A percentile compares a stretch with the other conserved stretches of the same genome.
These are phyloP conservation scores for Neohortaea acidophila DNA, from an alignment of 495 filamentous ascomycete genomes.

Conservation along the genomic window DNA sequence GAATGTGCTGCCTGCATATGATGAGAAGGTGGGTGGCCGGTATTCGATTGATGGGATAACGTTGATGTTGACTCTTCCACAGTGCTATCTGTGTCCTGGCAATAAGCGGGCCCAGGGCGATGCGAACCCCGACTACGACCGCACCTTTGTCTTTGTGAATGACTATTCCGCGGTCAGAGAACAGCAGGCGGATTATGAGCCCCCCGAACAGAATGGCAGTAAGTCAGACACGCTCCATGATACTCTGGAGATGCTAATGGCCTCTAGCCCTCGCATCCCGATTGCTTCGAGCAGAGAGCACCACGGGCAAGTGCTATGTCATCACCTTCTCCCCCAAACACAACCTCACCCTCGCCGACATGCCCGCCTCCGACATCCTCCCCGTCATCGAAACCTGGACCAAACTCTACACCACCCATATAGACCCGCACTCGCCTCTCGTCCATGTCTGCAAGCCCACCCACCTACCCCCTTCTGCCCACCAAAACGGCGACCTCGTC, in stretches of 20 bases:
- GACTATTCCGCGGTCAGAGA: constrained; percentile 97
- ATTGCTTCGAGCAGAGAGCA: constrained; percentile 68
- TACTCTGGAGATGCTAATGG: not conserved
- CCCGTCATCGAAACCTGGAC: constrained; percentile 78
- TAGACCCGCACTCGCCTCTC: constrained; percentile 57
- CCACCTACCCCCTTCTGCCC: constrained; percentile 31
- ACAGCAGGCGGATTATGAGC: constrained; percentile 57
- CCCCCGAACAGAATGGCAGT: constrained; percentile 38
- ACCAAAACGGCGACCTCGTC: constrained; percentile 31
- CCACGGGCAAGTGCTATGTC: constrained; percentile 95
- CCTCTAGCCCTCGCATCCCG: constrained; percentile 50
- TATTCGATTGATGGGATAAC: not conserved
- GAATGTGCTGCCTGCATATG: constrained; percentile 62
- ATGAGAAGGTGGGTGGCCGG: constrained; percentile 42
- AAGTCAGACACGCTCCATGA: constrained; percentile 9
- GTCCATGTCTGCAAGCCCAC: constrained; percentile 33
- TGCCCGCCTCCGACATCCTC: constrained; percentile 50
- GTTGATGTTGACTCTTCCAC: constrained; percentile 12
- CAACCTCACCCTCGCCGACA: constrained; percentile 82
- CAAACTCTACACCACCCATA: constrained; percentile 65
- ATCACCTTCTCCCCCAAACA: constrained; percentile 83
- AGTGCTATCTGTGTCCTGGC: constrained; percentile 89
- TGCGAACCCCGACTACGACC: constrained; percentile 68
- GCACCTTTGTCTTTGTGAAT: constrained; percentile 89
- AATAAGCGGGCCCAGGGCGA: constrained; percentile 88